phyloP scores from a whole-genome alignment of 495 filamentous ascomycete species.

The Hyaloscypha hepaticicola region DNA sequence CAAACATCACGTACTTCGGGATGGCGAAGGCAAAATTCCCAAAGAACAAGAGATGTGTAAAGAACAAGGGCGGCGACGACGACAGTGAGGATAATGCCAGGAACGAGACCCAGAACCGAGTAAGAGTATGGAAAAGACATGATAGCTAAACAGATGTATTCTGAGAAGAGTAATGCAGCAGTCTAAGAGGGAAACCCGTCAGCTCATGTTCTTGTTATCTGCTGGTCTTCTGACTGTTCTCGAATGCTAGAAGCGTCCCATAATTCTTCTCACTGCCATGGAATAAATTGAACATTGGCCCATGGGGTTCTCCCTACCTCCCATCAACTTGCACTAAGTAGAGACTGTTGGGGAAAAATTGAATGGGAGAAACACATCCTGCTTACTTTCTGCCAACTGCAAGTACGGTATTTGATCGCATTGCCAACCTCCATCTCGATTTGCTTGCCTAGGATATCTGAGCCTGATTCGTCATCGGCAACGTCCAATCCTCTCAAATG shows the following conservation, averaged over 20 bases:
- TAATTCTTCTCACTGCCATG: background rate
- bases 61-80: conserved; percentile 71
- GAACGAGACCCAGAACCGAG: conserved; percentile 81
- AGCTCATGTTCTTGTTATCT: background rate
- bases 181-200: conserved; percentile 53
- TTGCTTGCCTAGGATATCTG: conserved; percentile 64
- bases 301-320: no score
- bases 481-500: conserved; percentile 28
- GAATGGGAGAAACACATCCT: background rate
- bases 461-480: conserved; percentile 37
- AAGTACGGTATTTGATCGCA: conserved; percentile 84
- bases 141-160: conserved; percentile 91
- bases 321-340: no score
- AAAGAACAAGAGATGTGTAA: conserved; percentile 82
- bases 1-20: conserved; percentile 87
- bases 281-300: no score
- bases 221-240: background rate
- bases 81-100: conserved; percentile 78
- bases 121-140: conserved; percentile 95
- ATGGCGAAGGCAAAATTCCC: conserved; percentile 84
- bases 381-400: conserved; percentile 83
- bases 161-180: conserved; percentile 80
- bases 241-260: background rate
- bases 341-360: background rate
- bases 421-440: conserved; percentile 73